These are phyloP conservation scores for Arabis hirsuta DNA, from an alignment of 345 rosid species.

Conservation along the genomic window DNA sequence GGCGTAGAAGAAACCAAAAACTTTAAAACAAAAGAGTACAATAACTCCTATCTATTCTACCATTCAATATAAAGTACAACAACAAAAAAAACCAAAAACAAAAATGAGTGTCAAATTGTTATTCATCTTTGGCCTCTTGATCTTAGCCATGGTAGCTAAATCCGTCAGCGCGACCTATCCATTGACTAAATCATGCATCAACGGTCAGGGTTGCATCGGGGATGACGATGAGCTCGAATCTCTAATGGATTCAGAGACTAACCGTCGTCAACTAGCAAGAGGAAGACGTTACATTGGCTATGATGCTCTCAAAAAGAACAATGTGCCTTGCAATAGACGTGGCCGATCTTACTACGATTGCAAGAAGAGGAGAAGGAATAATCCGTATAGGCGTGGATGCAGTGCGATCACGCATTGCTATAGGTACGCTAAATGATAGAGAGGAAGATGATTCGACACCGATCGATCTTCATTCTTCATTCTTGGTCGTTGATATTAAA, in stretches of 20 bases:
- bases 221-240: constrained; percentile 44
- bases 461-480: constrained; percentile 27
- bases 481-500: constrained; percentile 33
- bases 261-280: constrained; percentile 42
- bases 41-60: background rate
- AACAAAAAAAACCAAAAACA: background rate
- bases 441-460: constrained; percentile 25
- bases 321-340: constrained; percentile 52
- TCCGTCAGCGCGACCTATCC: constrained; percentile 40
- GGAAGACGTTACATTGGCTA: constrained; percentile 54
- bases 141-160: constrained; percentile 38
- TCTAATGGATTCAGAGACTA: constrained; percentile 50
- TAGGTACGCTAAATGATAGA: constrained; percentile 45
- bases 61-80: background rate
- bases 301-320: constrained; percentile 43
- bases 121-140: constrained; percentile 42
- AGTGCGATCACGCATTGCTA: constrained; percentile 54
- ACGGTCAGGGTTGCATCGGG: constrained; percentile 44
- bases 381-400: constrained; percentile 65
- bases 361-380: constrained; percentile 38
- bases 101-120: constrained; percentile 47
- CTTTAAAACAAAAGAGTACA: background rate
- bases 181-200: constrained; percentile 37
- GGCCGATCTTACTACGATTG: constrained; percentile 67
- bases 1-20: constrained; percentile 44